A percentile compares a stretch with the other conserved stretches of the same genome.
These are phyloP conservation scores for Aciculosporium take DNA, from an alignment of 2,329 filamentous ascomycete species.

Conservation along the genomic window DNA sequence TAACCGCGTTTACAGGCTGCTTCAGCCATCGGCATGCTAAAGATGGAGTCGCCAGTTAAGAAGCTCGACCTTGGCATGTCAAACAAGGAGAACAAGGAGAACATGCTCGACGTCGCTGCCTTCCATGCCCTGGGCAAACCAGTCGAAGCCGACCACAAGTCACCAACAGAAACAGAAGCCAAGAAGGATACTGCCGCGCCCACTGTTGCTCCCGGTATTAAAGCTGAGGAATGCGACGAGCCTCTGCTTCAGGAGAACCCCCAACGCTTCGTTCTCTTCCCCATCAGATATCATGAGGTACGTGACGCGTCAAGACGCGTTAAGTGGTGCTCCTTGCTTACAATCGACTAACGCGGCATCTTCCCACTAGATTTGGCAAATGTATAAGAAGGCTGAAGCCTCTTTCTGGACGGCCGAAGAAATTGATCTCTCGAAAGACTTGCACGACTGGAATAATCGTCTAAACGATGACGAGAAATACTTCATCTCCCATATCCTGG, in stretches of 20 bases:
- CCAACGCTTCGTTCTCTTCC: conserved; percentile 92
- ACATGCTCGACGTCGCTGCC: conserved; percentile 40
- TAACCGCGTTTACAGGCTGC: conserved; percentile 51
- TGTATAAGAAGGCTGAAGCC: conserved; percentile 99
- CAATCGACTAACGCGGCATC: background rate
- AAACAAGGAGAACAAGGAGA: conserved; percentile 90
- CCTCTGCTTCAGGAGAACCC: conserved; percentile 91
- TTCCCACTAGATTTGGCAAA: conserved; percentile 78
- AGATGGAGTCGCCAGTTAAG: conserved; percentile 87
- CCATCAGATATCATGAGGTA: conserved; percentile 99
- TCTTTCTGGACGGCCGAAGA: conserved; percentile 99
- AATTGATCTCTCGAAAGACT: conserved; percentile 96
- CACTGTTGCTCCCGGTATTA: conserved; percentile 36
- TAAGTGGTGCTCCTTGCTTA: conserved; percentile 32
- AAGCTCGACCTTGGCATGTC: conserved; percentile 64
- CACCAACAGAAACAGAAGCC: conserved; percentile 32
- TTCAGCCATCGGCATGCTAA: conserved; percentile 72
- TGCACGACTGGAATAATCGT: conserved; percentile 98
- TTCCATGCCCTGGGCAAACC: conserved; percentile 38
- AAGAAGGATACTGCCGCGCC: conserved; percentile 23
- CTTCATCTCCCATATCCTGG: conserved; percentile 96
- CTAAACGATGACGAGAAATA: conserved; percentile 94
- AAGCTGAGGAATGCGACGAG: conserved; percentile 64
- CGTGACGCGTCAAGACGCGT: conserved; percentile 53
- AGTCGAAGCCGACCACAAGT: conserved; percentile 48